phyloP scores from a whole-genome alignment of 2,329 filamentous ascomycete species.

The Colletotrichum caudatum region DNA sequence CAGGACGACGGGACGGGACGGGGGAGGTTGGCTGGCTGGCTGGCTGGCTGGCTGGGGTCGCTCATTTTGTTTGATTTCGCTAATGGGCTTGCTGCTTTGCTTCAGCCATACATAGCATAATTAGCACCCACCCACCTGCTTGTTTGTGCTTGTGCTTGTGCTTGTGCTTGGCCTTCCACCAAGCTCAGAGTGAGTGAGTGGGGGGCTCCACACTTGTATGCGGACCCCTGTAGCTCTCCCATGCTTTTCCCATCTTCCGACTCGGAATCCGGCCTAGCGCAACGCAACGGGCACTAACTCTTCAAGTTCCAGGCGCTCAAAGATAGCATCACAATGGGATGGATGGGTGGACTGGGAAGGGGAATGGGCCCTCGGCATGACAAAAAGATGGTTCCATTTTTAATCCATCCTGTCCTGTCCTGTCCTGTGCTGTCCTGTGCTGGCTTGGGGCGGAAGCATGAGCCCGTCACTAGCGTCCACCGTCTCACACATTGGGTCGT shows the following conservation, averaged over 20 bases:
- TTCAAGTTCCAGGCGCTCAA: slow-evolving; percentile 17
- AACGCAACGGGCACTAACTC: slow-evolving; percentile 41
- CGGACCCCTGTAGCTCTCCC: slow-evolving; percentile 26
- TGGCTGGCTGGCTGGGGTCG: slow-evolving; percentile 33
- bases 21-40: slow-evolving; percentile 34
- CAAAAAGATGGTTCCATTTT: slow-evolving; percentile 11
- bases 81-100: too few species aligned
- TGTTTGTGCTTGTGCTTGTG: too few species aligned
- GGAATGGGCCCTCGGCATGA: slow-evolving; percentile 21
- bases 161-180: slow-evolving; percentile 12
- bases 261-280: slow-evolving; percentile 22
- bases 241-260: slow-evolving; percentile 10
- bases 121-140: too few species aligned
- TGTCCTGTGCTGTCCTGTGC: too few species aligned
- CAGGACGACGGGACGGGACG: slow-evolving; percentile 9
- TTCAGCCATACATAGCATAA: too few species aligned
- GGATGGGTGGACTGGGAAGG: not conserved
- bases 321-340: slow-evolving; percentile 24
- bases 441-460: slow-evolving; percentile 5
- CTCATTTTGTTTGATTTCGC: slow-evolving; percentile 36
- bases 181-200: slow-evolving; percentile 31
- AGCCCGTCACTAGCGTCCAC: slow-evolving; percentile 27
- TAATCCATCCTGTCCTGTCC: slow-evolving; percentile 17
- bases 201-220: slow-evolving; percentile 18
- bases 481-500: slow-evolving; percentile 27